A percentile compares a stretch with the other conserved stretches of the same genome.
Conservation (phyloP, 768 basidiomycete species). For the Lactarius pseudohatsudake region DNA sequence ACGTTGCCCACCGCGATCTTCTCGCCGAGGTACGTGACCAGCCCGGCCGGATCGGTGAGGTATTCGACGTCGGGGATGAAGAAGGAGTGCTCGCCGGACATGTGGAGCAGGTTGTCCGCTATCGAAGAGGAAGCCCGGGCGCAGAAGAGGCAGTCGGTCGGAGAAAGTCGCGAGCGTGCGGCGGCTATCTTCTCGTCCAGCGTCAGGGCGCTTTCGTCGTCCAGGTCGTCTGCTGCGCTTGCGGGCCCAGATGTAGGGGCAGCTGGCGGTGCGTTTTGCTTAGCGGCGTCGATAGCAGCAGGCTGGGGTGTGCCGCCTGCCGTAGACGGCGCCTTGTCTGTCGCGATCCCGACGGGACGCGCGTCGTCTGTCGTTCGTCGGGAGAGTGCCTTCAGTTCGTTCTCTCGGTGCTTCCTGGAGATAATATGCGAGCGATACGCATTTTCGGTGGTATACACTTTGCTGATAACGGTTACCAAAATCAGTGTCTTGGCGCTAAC, state of each 20-base stretch:
- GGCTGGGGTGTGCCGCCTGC: slow-evolving; percentile 8
- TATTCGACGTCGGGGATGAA: slow-evolving; percentile 94
- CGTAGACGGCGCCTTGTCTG: slow-evolving; percentile 10
- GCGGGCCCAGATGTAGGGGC: slow-evolving; percentile 31
- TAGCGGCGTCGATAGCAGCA: background rate
- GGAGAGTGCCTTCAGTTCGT: slow-evolving; percentile 51
- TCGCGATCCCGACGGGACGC: slow-evolving; percentile 13
- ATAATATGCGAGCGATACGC: slow-evolving; percentile 84
- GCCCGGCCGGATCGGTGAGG: slow-evolving; percentile 78
- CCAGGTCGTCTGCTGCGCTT: slow-evolving; percentile 33
- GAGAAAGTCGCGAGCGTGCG: slow-evolving; percentile 60
- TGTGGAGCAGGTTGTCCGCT: slow-evolving; percentile 76
- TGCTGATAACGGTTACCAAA: slow-evolving; percentile 47
- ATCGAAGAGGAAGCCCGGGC: slow-evolving; percentile 48
- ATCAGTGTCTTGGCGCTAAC: background rate
- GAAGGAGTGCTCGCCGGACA: slow-evolving; percentile 87
- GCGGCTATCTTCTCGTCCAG: slow-evolving; percentile 76
- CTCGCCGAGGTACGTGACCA: slow-evolving; percentile 84
- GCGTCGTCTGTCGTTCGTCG: slow-evolving; percentile 31
- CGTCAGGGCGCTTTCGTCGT: slow-evolving; percentile 36
- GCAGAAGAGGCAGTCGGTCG: slow-evolving; percentile 87
- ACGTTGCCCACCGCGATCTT: slow-evolving; percentile 92
- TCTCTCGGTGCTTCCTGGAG: slow-evolving; percentile 89
- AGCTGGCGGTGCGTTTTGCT: background rate
- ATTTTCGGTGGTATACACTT: slow-evolving; percentile 86